Conservation (phyloP, 2,329 filamentous ascomycete genomes). For the Monosporascus cannonballus region DNA sequence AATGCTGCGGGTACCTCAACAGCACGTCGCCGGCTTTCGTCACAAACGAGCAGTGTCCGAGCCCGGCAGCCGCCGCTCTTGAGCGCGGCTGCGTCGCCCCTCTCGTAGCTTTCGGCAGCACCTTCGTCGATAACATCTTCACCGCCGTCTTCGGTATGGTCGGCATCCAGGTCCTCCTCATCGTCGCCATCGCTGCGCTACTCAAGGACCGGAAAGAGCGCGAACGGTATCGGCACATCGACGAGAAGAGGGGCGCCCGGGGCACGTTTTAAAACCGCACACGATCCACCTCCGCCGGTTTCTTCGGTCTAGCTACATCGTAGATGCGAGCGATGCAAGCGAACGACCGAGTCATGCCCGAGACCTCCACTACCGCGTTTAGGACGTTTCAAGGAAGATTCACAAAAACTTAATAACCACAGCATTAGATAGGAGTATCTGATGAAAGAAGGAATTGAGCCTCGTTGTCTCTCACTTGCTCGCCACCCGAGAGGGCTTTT, state of each 20-base stretch:
- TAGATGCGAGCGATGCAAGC: background rate
- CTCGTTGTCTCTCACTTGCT: background rate
- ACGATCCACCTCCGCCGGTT: background rate
- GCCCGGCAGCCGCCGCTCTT: constrained; percentile 63
- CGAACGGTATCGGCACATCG: constrained; percentile 72
- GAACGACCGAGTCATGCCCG: background rate
- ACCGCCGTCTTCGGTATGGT: constrained; percentile 77
- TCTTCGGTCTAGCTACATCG: background rate
- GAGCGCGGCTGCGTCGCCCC: constrained; percentile 63
- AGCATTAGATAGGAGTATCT: background rate
- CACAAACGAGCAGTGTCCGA: constrained; percentile 61
- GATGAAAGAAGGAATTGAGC: background rate
- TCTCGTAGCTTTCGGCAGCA: constrained; percentile 63
- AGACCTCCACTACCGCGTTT: background rate
- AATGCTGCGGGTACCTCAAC: constrained; percentile 77
- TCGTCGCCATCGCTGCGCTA: constrained; percentile 68
- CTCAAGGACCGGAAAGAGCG: constrained; percentile 77
- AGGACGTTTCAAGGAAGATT: background rate
- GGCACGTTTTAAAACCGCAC: constrained; percentile 38
- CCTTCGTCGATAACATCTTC: constrained; percentile 69
- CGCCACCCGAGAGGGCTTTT: no score
- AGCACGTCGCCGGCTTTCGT: constrained; percentile 66
- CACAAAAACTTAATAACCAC: background rate
- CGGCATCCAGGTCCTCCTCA: constrained; percentile 59
- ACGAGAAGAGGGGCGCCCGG: constrained; percentile 63